Base-by-base conservation (phyloP, 2,329 filamentous ascomycete species). In the Colletotrichum magnum region DNA sequence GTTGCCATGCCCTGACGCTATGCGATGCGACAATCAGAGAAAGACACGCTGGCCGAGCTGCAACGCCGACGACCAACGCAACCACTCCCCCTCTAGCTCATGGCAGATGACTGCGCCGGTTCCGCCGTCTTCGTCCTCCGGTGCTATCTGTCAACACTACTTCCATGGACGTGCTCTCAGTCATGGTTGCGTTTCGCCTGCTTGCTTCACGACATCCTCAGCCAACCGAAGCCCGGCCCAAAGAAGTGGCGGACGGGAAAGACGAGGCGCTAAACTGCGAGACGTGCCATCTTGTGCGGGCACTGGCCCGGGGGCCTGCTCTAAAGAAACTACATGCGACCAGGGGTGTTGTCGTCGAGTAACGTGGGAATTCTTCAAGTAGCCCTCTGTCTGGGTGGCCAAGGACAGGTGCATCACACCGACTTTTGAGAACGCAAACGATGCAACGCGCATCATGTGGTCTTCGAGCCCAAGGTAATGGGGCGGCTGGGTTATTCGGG, bases 381-480 rank as follows among this genome's bases (percentile, higher is more conserved):
- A 41, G 53, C 21, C 7, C 51, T 65, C 39, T 69, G 61, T 54
- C 61, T 65, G 66, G 66, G 32, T 26, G 39, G 48, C 24, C 15
- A 53, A 54, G 21, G 32, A 48, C 21, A 24, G 51, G 50, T 57
- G 58, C 64, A 58, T 68, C 64, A 70, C 68, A 70, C 68, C 68
- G 64, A 70, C 68, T 68, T 70, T 70, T 70, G 64, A 43, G 15
- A 54, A 54, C 21, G 62, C 43, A 26, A 54, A 62, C 16, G 39
- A 53, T 16, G 32, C 18, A 47, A 51, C 32, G 47, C 18, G 52
- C 18, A 60, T 70, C 68, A 70, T 68, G 58, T 68, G 68, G 58
- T 48, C 26, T 39, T 39, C 53, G 47, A 15, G 18, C 16, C 47
- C 57, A 48, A 47, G 32, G 24, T 36, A 36, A 9, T 10, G 32